Evolutionary conservation across 305 asterid species (phyloP).

Genomic region (Fraxinus floribunda): DNA sequence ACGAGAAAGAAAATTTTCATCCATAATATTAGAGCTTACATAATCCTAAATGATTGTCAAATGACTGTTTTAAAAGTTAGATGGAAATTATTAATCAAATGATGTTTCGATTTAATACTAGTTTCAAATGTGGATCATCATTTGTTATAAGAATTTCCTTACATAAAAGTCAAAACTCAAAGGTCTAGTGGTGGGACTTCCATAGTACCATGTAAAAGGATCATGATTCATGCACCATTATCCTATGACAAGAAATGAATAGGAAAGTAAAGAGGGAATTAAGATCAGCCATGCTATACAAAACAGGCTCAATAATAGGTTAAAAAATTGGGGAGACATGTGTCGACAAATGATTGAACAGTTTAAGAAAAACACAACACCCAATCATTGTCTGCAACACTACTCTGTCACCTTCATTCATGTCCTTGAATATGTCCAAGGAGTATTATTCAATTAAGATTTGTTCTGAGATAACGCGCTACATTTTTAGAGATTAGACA

Average conservation of each 20-base stretch:
- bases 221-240: neutral
- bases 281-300: too few species aligned
- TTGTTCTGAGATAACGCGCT: neutral
- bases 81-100: neutral
- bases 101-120: neutral
- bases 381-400: too few species aligned
- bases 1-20: neutral
- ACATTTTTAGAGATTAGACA: neutral
- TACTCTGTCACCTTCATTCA: too few species aligned
- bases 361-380: too few species aligned
- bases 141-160: neutral
- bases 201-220: neutral
- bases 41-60: neutral
- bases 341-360: too few species aligned
- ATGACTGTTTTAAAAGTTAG: neutral
- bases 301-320: too few species aligned
- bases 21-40: neutral
- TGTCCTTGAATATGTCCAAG: too few species aligned
- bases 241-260: neutral
- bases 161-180: neutral
- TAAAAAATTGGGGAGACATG: too few species aligned
- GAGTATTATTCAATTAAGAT: neutral
- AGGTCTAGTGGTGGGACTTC: neutral
- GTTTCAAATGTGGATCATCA: neutral
- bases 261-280: neutral